phyloP scores from a whole-genome alignment of 441 rosid genomes.

The Biscutella auriculata region DNA sequence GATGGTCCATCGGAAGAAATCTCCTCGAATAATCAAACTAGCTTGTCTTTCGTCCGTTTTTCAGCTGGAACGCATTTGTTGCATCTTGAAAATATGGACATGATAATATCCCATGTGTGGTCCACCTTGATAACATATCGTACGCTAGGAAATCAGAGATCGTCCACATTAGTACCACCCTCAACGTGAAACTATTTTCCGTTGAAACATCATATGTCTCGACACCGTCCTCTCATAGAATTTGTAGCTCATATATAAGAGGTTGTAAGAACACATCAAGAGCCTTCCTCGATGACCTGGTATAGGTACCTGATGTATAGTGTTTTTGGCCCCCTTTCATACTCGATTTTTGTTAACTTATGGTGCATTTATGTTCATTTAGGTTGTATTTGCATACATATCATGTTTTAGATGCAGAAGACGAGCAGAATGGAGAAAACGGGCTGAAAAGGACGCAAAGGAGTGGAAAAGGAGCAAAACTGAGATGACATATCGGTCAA shows the following conservation, averaged over 20 bases:
- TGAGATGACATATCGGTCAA: no score
- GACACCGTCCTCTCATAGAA: neutral
- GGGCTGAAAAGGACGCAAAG: no score
- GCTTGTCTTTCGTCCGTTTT: neutral
- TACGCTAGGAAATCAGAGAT: neutral
- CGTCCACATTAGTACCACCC: neutral
- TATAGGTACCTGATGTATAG: no score
- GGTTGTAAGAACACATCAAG: neutral
- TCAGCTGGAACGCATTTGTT: neutral
- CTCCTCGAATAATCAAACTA: neutral
- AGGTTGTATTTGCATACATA: no score
- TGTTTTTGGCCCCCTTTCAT: no score
- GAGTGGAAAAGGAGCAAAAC: no score
- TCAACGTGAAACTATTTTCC: neutral
- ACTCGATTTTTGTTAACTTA: no score
- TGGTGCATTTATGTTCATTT: no score
- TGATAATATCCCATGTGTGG: neutral
- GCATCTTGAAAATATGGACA: neutral
- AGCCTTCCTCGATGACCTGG: neutral
- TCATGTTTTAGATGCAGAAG: no score
- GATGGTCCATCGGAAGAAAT: neutral
- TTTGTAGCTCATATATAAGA: neutral
- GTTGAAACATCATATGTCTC: neutral
- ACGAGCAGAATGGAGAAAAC: no score
- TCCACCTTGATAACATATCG: neutral